phyloP scores from a whole-genome alignment of 1,284 basidiomycete genomes.

The Thecaphora thlaspeos region DNA sequence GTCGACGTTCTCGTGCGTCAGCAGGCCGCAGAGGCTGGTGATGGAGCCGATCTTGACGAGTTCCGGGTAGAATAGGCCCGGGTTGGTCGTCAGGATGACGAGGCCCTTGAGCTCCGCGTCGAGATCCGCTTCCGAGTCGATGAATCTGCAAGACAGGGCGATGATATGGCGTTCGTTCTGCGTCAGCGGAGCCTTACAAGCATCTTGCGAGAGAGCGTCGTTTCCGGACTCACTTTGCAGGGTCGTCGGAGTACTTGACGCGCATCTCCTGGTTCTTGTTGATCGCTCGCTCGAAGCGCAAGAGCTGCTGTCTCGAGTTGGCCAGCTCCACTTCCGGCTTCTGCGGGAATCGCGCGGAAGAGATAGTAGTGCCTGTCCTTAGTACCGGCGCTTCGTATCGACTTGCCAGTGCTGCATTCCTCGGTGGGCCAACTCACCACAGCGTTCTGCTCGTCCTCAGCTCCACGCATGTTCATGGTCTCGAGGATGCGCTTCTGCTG shows the following conservation, averaged over 20 bases:
- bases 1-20: conserved; percentile 61
- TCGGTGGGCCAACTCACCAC: conserved; percentile 7
- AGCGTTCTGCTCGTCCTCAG: conserved; percentile 1
- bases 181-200: too few relatives aligned
- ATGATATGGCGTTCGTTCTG: too few relatives aligned
- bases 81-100: conserved; percentile 83
- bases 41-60: conserved; percentile 74
- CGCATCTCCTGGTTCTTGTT: conserved; percentile 93
- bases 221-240: conserved; percentile 45
- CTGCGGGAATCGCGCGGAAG: too few relatives aligned
- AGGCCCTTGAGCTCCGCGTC: conserved; percentile 77
- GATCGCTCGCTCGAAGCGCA: conserved; percentile 80
- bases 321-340: conserved; percentile 53
- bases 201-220: too few relatives aligned
- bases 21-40: conserved; percentile 72
- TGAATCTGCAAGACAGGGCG: conserved; percentile 68
- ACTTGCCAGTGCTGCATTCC: too few relatives aligned
- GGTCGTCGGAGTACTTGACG: conserved; percentile 59
- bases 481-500: conserved; percentile 52
- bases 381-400: too few relatives aligned
- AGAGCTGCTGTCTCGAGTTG: conserved; percentile 71
- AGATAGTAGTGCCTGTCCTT: too few relatives aligned
- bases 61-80: conserved; percentile 82
- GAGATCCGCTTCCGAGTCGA: conserved; percentile 94
- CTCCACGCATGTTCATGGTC: conserved; percentile 41